Evolutionary conservation across 208 protist genomes (phyloP), one percentile per base, ranked within the genome.

Genomic region (Trypanosoma mega): DNA sequence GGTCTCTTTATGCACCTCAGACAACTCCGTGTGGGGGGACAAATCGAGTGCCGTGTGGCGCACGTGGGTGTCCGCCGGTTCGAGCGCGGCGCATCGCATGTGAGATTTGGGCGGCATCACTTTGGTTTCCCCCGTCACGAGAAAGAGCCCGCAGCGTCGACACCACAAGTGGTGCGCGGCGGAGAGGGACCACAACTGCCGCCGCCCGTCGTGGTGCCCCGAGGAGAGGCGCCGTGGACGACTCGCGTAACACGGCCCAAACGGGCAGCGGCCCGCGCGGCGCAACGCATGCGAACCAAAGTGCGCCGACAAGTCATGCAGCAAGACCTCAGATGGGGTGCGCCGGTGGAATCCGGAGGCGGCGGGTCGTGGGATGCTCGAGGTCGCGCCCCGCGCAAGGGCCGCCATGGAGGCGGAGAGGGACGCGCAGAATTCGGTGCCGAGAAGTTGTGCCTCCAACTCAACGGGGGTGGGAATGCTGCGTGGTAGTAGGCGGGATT

Each of bases 201-300:
- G 33, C 45, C 78, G 7, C 36, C 74, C 75, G 63, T 71, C 66
- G 65, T 80, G 47, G 43, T 70, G 26, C 24, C 58, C 24, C 63
- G 43, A 2, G 11, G 20, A 21, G 30, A 21, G 9, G 18, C 24
- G 20, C 53, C 23, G 21, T 56, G 45, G n/a, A 46, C 55, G 51
- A 71, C 65, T 46, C 1, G 58, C 58, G 43, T 77, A 72, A 44
- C 78, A 81, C 0, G 68, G 76, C 3, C 83, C 87, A 1, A 94
- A 60, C 3, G 83, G 83, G 63, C 81, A 78, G 12, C 75, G 55
- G 2, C 45, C 39, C 6, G 74, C 88, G 21, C 88, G 67, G 11
- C 73, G 78, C 30, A 85, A 24, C 16, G 88, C 76, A 50, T 80
- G 72, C 1, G 74, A 78, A 31, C 88, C 88, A 64, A 88, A 95